Conservation (phyloP, 805 yeast species). For the Saturnispora saitoi region DNA sequence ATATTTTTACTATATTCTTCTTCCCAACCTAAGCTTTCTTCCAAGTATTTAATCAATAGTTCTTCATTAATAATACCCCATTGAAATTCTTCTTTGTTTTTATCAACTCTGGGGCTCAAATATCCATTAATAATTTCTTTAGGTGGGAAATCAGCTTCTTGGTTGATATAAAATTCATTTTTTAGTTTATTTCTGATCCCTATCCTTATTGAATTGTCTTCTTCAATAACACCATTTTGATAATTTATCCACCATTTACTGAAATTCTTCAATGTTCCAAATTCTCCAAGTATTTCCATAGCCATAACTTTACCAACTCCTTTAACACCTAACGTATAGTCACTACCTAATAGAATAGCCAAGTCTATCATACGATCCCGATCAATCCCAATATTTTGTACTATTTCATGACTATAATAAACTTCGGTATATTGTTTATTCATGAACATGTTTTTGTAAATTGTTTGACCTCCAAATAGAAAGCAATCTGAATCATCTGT, state of each 20-base stretch:
- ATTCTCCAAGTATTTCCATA: constrained; percentile 83
- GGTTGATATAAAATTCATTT: constrained; percentile 38
- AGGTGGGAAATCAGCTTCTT: constrained; percentile 59
- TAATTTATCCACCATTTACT: constrained; percentile 50
- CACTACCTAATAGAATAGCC: constrained; percentile 85
- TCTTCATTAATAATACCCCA: constrained; percentile 93
- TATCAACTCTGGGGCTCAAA: constrained; percentile 72
- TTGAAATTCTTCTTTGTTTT: constrained; percentile 62
- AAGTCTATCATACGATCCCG: constrained; percentile 63
- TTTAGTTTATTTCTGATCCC: constrained; percentile 49
- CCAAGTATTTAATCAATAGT: constrained; percentile 59
- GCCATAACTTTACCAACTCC: constrained; percentile 94
- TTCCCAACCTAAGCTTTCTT: constrained; percentile 71
- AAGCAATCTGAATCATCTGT: constrained; percentile 98
- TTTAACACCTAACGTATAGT: constrained; percentile 86
- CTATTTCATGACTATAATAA: constrained; percentile 54
- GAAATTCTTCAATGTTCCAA: constrained; percentile 38
- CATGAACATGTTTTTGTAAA: constrained; percentile 90
- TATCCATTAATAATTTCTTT: constrained; percentile 65
- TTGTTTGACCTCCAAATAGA: constrained; percentile 75
- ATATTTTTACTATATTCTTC: constrained; percentile 71
- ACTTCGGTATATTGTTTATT: constrained; percentile 89
- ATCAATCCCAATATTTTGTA: constrained; percentile 52
- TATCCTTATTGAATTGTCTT: constrained; percentile 40
- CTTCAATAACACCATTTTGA: constrained; percentile 33